phyloP scores from a whole-genome alignment of 179 eudicot genomes.

The Carnegiea gigantea region DNA sequence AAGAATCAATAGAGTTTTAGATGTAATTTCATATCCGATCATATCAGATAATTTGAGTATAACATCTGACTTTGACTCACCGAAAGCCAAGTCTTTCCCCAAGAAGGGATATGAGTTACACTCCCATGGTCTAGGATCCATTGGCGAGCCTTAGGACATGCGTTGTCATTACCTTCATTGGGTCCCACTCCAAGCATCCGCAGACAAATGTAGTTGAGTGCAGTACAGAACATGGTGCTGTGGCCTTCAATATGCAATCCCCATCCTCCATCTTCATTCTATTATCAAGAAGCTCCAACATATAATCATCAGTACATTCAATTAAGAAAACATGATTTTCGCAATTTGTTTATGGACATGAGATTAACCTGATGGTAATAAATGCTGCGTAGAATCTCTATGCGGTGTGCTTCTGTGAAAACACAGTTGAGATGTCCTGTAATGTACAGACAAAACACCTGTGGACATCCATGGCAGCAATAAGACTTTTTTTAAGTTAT shows the following conservation, averaged over 20 bases:
- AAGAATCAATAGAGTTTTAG: background rate
- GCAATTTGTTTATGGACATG: background rate
- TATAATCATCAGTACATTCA: background rate
- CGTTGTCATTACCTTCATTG: constrained; percentile 39
- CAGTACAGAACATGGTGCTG: constrained; percentile 57
- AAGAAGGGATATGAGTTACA: constrained; percentile 52
- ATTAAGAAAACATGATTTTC: background rate
- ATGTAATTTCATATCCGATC: background rate
- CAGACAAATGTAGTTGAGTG: constrained; percentile 54
- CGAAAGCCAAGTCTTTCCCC: constrained; percentile 67
- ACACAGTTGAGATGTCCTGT: no score
- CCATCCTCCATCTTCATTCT: constrained; percentile 84
- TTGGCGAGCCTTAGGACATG: constrained; percentile 43
- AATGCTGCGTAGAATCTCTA: no score
- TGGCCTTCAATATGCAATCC: constrained; percentile 67
- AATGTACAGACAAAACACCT: constrained; percentile 12
- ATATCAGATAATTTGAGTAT: background rate
- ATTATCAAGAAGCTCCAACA: background rate
- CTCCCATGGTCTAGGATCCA: constrained; percentile 68
- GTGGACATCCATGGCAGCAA: background rate
- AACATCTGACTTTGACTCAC: constrained; percentile 22
- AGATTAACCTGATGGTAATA: constrained; percentile 31
- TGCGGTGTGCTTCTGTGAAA: no score
- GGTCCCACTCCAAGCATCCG: constrained; percentile 43
- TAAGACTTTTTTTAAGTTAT: background rate